phyloP scores from a whole-genome alignment of 2,329 filamentous ascomycete genomes.

The Nigrograna mackinnonii region DNA sequence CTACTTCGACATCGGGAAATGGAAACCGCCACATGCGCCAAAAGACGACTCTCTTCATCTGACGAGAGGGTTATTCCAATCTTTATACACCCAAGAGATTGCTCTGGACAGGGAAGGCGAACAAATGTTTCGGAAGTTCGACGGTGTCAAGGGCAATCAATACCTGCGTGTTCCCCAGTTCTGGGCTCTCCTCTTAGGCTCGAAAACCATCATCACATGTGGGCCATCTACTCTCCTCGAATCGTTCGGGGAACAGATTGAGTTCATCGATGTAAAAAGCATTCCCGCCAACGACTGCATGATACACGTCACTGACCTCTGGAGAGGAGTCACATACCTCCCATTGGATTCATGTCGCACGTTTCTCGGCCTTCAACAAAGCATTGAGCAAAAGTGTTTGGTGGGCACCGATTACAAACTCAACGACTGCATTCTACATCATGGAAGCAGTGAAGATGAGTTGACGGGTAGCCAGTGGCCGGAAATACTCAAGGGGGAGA shows the following conservation, averaged over 20 bases:
- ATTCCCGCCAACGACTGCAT: not conserved
- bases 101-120: slow-evolving; percentile 4
- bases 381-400: not conserved
- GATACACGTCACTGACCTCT: not conserved
- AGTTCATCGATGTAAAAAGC: slow-evolving; percentile 2
- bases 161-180: slow-evolving; percentile 9
- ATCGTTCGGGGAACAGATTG: slow-evolving; percentile 2
- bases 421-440: slow-evolving; percentile 1
- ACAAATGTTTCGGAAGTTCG: slow-evolving; percentile 9
- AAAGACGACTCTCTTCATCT: slow-evolving; percentile 4
- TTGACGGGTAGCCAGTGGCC: slow-evolving; percentile 3
- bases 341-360: not conserved
- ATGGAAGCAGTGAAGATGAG: slow-evolving; percentile 2
- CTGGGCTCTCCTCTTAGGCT: slow-evolving; percentile 5
- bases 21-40: slow-evolving; percentile 5
- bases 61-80: slow-evolving; percentile 4
- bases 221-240: slow-evolving; percentile 2
- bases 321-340: not conserved
- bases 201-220: slow-evolving; percentile 6
- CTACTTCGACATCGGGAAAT: slow-evolving; percentile 7
- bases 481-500: not conserved
- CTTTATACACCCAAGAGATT: slow-evolving; percentile 4
- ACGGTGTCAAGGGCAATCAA: slow-evolving; percentile 1
- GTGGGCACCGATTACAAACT: not conserved
- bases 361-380: not conserved